Evolutionary conservation across 1,139 yeast species (phyloP).

Genomic region (Lipomyces yarrowii): DNA sequence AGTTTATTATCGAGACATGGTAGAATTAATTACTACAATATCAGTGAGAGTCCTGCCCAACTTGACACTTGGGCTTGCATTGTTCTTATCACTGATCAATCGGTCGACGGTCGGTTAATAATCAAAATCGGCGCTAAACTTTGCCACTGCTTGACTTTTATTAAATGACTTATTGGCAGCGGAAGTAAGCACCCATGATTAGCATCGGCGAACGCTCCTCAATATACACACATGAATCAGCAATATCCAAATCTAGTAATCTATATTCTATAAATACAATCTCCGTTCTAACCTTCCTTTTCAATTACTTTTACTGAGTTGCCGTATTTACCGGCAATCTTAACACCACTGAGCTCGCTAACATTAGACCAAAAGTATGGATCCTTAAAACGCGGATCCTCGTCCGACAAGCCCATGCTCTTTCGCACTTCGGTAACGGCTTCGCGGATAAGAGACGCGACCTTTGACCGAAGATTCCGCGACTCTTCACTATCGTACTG

Average conservation of each 20-base stretch:
- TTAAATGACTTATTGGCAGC: neutral
- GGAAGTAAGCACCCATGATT: neutral
- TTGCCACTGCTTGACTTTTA: no score
- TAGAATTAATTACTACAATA: neutral
- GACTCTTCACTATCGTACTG: constrained; percentile 68
- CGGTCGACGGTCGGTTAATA: neutral
- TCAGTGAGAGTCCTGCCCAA: neutral
- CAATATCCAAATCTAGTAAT: neutral
- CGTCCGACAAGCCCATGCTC: constrained; percentile 56
- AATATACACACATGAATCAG: neutral
- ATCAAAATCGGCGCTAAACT: neutral
- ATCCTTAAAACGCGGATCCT: constrained; percentile 44
- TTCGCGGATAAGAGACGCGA: constrained; percentile 69
- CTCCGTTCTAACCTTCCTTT: constrained; percentile 18
- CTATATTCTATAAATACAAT: neutral
- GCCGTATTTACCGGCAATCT: constrained; percentile 30
- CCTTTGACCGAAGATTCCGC: constrained; percentile 60
- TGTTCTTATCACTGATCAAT: neutral
- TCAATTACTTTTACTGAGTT: constrained; percentile 21
- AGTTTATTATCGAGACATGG: constrained; percentile 28
- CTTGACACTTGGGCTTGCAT: neutral
- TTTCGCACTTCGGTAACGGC: constrained; percentile 64
- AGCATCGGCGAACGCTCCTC: neutral
- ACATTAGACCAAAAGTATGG: constrained; percentile 23
- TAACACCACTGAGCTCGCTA: constrained; percentile 14